Evolutionary conservation across 2,329 filamentous ascomycete species (phyloP).

Genomic region (Cercospora sp.): DNA sequence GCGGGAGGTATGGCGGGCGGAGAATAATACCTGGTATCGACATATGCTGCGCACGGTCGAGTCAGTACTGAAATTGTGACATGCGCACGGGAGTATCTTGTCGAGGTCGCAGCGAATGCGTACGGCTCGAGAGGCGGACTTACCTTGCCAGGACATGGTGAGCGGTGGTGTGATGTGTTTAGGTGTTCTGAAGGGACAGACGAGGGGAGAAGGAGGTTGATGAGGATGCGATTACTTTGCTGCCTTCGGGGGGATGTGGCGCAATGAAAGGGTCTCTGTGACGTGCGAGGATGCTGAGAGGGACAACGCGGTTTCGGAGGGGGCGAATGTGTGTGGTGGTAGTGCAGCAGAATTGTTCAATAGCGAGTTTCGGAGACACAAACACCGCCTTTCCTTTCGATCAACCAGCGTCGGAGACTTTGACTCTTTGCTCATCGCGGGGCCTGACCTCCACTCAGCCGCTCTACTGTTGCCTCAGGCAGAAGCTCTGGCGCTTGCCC

Average conservation of each 20-base stretch:
- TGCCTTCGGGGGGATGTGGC: neutral
- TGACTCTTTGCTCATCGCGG: neutral
- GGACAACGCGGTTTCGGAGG: neutral
- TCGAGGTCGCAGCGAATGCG: neutral
- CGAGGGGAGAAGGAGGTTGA: neutral
- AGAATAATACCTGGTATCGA: conserved; percentile 58
- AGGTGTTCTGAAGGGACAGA: conserved; percentile 7
- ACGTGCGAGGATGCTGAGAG: neutral
- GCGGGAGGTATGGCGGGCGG: conserved; percentile 1
- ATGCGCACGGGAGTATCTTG: neutral
- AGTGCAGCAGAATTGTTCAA: neutral
- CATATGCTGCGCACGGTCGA: conserved; percentile 52
- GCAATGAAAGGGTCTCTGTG: neutral
- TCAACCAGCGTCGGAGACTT: neutral
- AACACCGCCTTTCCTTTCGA: conserved; percentile 5
- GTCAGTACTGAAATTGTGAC: neutral
- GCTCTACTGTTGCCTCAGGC: no score
- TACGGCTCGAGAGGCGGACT: conserved; percentile 8
- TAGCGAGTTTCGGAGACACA: neutral
- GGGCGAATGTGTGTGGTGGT: neutral
- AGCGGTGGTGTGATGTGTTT: conserved; percentile 10
- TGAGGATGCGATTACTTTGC: neutral
- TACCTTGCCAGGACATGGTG: conserved; percentile 51
- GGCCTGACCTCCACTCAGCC: no score
- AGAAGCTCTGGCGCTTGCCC: no score